These are phyloP conservation scores for Phytophthora crassamura DNA, from an alignment of 352 stramenopile genomes.

Conservation along the genomic window DNA sequence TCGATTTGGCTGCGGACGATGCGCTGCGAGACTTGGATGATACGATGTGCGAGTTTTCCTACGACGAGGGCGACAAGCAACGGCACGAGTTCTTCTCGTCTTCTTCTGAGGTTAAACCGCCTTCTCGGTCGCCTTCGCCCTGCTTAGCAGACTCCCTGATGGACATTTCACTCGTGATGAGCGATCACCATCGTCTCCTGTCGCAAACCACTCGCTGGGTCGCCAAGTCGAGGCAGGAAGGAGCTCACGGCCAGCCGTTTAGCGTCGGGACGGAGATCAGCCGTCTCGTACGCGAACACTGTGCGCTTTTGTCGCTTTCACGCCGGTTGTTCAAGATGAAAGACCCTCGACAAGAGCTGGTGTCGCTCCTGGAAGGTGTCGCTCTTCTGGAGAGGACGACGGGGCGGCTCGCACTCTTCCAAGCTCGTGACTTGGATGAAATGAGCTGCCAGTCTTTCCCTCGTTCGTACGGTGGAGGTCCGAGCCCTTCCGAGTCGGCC, in stretches of 20 bases:
- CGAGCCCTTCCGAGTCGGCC: constrained; percentile 10
- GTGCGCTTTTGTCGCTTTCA: constrained; percentile 53
- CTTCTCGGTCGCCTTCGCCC: constrained; percentile 21
- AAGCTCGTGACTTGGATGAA: constrained; percentile 14
- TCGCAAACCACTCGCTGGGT: constrained; percentile 59
- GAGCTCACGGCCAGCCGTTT: constrained; percentile 2
- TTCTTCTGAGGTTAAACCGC: not conserved
- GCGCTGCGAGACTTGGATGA: constrained; percentile 7
- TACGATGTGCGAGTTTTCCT: constrained; percentile 24
- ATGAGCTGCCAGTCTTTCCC: constrained; percentile 16
- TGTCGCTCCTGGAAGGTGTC: constrained; percentile 59
- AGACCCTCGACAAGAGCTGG: constrained; percentile 56
- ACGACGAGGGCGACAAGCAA: constrained; percentile 17
- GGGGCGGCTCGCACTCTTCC: constrained; percentile 40
- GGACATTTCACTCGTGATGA: constrained; percentile 83
- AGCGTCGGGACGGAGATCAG: constrained; percentile 61
- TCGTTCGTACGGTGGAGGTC: constrained; percentile 1
- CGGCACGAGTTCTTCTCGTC: constrained; percentile 12
- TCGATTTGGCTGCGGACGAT: constrained; percentile 24
- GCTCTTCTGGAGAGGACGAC: constrained; percentile 55
- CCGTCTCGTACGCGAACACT: constrained; percentile 62
- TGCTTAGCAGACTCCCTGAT: constrained; percentile 65
- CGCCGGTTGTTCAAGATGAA: constrained; percentile 59
- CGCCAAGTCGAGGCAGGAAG: constrained; percentile 39
- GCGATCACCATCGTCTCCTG: constrained; percentile 70